phyloP scores from a whole-genome alignment of 2,329 filamentous ascomycete genomes.

The Rhynchosporium graminicola region DNA sequence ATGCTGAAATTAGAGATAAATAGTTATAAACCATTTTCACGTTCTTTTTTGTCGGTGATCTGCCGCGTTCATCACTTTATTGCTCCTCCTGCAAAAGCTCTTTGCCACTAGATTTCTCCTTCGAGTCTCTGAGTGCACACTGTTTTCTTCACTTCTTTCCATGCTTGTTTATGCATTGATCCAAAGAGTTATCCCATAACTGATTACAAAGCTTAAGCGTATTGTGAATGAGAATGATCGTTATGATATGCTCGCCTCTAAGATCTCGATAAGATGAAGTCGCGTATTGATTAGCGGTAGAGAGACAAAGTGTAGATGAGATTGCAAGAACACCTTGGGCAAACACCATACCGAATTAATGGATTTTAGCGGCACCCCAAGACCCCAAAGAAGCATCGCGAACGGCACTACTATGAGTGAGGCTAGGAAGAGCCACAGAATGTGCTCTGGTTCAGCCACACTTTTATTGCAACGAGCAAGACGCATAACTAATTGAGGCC shows the following conservation, averaged over 20 bases:
- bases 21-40: no score
- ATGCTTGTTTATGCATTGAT: constrained; percentile 33
- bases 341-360: constrained; percentile 48
- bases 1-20: no score
- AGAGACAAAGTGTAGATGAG: constrained; percentile 43
- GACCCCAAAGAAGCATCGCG: constrained; percentile 50
- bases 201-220: constrained; percentile 52
- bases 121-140: neutral
- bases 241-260: constrained; percentile 49
- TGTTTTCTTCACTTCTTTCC: neutral
- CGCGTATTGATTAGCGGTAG: constrained; percentile 48
- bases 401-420: constrained; percentile 46
- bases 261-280: constrained; percentile 51
- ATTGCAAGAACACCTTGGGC: constrained; percentile 47
- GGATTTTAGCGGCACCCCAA: constrained; percentile 49
- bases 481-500: constrained; percentile 28
- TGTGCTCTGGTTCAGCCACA: constrained; percentile 39
- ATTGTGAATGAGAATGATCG: constrained; percentile 50
- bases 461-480: constrained; percentile 46
- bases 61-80: no score
- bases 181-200: constrained; percentile 52
- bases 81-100: no score
- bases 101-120: neutral
- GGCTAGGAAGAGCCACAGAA: constrained; percentile 38
- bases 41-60: no score